A percentile compares a stretch with the other conserved stretches of the same genome.
Conservation (phyloP, 139 green algal genomes). For the Tetraselmis striata region DNA sequence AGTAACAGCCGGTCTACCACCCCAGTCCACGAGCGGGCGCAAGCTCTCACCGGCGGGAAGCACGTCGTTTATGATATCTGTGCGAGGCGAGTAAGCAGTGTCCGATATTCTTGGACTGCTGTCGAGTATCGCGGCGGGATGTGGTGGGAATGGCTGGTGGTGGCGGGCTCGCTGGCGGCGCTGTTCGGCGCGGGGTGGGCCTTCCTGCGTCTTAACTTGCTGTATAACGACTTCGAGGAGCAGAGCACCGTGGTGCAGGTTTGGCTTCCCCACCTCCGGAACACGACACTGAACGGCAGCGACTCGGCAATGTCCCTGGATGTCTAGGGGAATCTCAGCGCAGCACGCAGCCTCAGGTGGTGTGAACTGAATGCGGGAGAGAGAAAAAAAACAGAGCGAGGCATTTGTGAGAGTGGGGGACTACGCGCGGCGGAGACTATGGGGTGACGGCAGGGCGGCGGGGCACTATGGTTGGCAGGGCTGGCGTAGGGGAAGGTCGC, state of each 20-base stretch:
- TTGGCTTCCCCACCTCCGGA: not conserved
- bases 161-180: constrained; percentile 24
- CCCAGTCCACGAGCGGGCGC: no score
- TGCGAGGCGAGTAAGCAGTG: no score
- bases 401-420: not conserved
- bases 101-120: no score
- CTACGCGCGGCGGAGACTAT: not conserved
- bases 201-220: constrained; percentile 47
- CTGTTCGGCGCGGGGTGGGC: constrained; percentile 48
- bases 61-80: no score
- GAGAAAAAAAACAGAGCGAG: not conserved
- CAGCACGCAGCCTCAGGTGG: not conserved
- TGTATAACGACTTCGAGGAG: constrained; percentile 45
- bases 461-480: no score
- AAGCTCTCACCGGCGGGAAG: no score
- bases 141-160: constrained; percentile 2
- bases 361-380: not conserved
- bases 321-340: not conserved
- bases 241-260: constrained; percentile 24
- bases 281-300: no score
- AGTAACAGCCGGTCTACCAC: no score
- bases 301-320: no score
- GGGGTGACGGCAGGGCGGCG: no score
- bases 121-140: not conserved
- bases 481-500: no score